Conservation (phyloP, 75 land plant genomes). For the Cupressus sempervirens region DNA sequence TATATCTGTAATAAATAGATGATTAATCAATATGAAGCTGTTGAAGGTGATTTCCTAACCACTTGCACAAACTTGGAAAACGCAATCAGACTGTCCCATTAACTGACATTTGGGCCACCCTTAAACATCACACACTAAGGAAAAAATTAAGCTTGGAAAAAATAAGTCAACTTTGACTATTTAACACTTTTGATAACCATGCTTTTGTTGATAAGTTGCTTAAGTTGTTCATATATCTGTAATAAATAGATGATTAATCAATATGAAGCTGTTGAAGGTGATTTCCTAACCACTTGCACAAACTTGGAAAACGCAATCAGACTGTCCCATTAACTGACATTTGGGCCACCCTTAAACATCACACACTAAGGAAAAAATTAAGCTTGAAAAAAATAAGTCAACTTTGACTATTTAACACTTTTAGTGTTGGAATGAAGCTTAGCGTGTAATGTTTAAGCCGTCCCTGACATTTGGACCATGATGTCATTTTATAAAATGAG, state of each 20-base stretch:
- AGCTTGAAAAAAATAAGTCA: too few relatives aligned
- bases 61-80: neutral
- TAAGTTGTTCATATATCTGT: neutral
- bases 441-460: too few relatives aligned
- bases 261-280: neutral
- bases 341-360: too few relatives aligned
- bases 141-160: too few relatives aligned
- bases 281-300: neutral
- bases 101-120: neutral
- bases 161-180: too few relatives aligned
- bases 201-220: neutral
- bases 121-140: too few relatives aligned
- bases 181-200: neutral
- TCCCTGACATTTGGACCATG: neutral
- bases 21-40: neutral
- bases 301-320: neutral
- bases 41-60: neutral
- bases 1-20: neutral
- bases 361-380: too few relatives aligned
- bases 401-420: too few relatives aligned
- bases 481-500: neutral
- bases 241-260: neutral
- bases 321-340: neutral
- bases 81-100: neutral
- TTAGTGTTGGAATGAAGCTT: too few relatives aligned